phyloP scores from a whole-genome alignment of 73 alveolate species.

The Stentor coeruleus region DNA sequence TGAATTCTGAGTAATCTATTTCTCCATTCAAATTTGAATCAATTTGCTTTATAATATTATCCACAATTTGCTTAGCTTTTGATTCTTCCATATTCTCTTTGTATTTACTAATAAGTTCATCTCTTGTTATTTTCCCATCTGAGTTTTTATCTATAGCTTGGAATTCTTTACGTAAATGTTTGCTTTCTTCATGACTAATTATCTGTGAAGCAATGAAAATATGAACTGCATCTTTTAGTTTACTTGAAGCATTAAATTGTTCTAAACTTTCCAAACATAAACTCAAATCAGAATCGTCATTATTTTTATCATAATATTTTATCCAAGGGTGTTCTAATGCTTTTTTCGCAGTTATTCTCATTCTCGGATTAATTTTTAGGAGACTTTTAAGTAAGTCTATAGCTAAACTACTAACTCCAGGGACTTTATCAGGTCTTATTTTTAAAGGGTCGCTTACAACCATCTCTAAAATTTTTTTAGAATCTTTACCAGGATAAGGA shows the following conservation, averaged over 20 bases:
- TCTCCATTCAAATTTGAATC: slow-evolving; percentile 33
- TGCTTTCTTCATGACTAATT: slow-evolving; percentile 42
- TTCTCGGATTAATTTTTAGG: slow-evolving; percentile 60
- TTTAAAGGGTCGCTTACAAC: too few species aligned
- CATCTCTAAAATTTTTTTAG: too few species aligned
- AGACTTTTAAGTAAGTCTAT: slow-evolving; percentile 50
- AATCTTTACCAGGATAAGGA: too few species aligned
- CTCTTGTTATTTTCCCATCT: slow-evolving; percentile 70
- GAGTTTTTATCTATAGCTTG: slow-evolving; percentile 58
- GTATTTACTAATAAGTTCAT: slow-evolving; percentile 66
- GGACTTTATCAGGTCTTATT: too few species aligned
- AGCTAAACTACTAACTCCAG: too few species aligned
- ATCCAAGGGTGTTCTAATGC: slow-evolving; percentile 58
- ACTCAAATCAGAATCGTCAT: too few species aligned
- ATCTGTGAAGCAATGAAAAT: slow-evolving; percentile 39
- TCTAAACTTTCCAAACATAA: too few species aligned
- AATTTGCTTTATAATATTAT: slow-evolving; percentile 8
- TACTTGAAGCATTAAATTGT: too few species aligned
- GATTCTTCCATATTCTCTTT: slow-evolving; percentile 9
- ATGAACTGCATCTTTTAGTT: too few species aligned
- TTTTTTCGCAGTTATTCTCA: slow-evolving; percentile 61
- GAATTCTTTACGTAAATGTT: slow-evolving; percentile 46
- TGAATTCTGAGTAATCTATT: slow-evolving; percentile 32
- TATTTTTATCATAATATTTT: too few species aligned
- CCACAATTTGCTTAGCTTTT: slow-evolving; percentile 30